phyloP scores from a whole-genome alignment of 345 rosid genomes.

The Garcia nutans region DNA sequence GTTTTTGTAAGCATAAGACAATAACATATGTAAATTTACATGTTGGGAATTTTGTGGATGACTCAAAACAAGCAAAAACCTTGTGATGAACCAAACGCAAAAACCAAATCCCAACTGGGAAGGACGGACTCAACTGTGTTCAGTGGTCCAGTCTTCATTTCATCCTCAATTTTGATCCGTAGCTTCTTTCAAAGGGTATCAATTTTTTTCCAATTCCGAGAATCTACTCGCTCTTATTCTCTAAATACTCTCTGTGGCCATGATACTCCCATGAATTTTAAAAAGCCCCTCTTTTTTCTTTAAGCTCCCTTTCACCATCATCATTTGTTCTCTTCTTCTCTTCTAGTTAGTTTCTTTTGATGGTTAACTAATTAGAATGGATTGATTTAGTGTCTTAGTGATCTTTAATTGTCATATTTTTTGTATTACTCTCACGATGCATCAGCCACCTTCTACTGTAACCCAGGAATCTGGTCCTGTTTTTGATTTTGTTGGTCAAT shows the following conservation, averaged over 20 bases:
- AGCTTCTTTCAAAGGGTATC: slow-evolving; percentile 5
- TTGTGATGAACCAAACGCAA: not conserved
- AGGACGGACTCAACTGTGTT: not conserved
- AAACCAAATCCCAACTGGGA: not conserved
- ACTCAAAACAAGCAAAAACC: too few relatives aligned
- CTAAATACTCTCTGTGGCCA: slow-evolving; percentile 31
- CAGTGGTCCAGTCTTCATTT: not conserved
- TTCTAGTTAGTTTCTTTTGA: slow-evolving; percentile 6
- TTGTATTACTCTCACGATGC: slow-evolving; percentile 41
- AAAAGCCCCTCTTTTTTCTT: not conserved
- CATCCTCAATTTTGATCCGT: not conserved
- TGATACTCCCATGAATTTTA: slow-evolving; percentile 5
- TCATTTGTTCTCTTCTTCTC: not conserved
- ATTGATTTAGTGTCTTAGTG: slow-evolving; percentile 10
- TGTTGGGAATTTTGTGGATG: too few relatives aligned
- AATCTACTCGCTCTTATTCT: not conserved
- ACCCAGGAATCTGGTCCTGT: slow-evolving; percentile 55
- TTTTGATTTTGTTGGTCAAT: slow-evolving; percentile 50
- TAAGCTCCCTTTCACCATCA: not conserved
- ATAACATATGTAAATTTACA: too few relatives aligned
- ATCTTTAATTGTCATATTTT: not conserved
- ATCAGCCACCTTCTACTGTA: slow-evolving; percentile 59
- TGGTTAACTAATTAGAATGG: slow-evolving; percentile 28
- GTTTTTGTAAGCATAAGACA: too few relatives aligned
- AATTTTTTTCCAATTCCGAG: slow-evolving; percentile 1